These are phyloP conservation scores for Aspergillus novofumigatus DNA, from an alignment of 2,329 filamentous ascomycete species.

Conservation along the genomic window DNA sequence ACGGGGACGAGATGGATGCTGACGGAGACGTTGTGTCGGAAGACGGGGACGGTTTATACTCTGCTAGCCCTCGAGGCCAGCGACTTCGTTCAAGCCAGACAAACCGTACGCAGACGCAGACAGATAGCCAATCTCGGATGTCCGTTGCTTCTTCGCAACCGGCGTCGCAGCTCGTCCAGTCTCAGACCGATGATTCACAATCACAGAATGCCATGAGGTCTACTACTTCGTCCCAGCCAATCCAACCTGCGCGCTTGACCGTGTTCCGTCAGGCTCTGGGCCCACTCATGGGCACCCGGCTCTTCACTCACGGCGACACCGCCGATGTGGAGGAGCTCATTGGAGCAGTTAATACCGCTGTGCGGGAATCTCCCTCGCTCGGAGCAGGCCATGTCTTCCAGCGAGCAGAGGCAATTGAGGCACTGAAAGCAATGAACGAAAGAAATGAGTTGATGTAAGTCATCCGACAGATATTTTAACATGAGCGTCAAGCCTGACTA, in stretches of 20 bases:
- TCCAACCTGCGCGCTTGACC: slow-evolving; percentile 57
- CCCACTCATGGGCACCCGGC: slow-evolving; percentile 69
- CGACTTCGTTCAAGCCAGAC: slow-evolving; percentile 33
- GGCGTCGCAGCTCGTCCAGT: slow-evolving; percentile 63
- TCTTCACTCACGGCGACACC: slow-evolving; percentile 80
- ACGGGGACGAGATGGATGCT: slow-evolving; percentile 41
- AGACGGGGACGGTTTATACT: slow-evolving; percentile 52
- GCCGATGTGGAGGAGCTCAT: slow-evolving; percentile 72
- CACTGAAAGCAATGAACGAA: slow-evolving; percentile 74
- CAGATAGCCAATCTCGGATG: slow-evolving; percentile 48
- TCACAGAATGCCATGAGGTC: slow-evolving; percentile 41
- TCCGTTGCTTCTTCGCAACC: slow-evolving; percentile 78
- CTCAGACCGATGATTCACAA: slow-evolving; percentile 49
- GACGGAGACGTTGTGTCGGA: slow-evolving; percentile 51
- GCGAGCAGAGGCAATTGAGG: slow-evolving; percentile 68
- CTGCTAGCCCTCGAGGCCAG: slow-evolving; percentile 45
- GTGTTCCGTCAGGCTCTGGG: slow-evolving; percentile 79
- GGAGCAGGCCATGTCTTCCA: slow-evolving; percentile 59
- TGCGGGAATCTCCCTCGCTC: slow-evolving; percentile 46
- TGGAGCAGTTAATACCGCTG: slow-evolving; percentile 69
- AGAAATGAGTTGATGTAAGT: slow-evolving; percentile 90
- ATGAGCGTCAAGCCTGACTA: slow-evolving; percentile 3
- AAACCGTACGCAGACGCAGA: slow-evolving; percentile 40
- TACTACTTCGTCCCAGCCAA: slow-evolving; percentile 37
- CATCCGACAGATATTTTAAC: neutral